phyloP scores from a whole-genome alignment of 2,329 filamentous ascomycete species.

The Aspergillus viridinutans region DNA sequence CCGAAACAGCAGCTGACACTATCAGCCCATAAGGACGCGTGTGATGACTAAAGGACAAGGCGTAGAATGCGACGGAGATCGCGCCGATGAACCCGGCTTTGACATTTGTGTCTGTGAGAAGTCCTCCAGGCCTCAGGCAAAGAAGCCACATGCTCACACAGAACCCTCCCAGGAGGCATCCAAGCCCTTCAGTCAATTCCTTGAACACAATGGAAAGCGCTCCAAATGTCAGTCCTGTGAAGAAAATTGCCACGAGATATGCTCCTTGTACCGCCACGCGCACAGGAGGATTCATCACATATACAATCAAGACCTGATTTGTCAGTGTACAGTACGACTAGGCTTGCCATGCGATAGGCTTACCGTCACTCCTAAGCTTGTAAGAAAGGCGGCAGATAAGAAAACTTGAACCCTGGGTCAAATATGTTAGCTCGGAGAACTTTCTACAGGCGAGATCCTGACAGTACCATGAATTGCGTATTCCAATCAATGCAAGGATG shows the following conservation, averaged over 20 bases:
- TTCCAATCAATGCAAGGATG: conserved; percentile 70
- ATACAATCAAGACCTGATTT: conserved; percentile 66
- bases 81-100: conserved; percentile 72
- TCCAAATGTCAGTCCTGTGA: conserved; percentile 71
- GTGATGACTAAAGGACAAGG: conserved; percentile 71
- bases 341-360: conserved; percentile 11
- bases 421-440: neutral
- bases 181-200: conserved; percentile 79
- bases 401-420: conserved; percentile 64
- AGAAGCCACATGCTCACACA: conserved; percentile 88
- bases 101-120: conserved; percentile 59
- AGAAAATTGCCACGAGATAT: conserved; percentile 72
- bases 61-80: conserved; percentile 65
- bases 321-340: neutral
- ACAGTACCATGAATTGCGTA: conserved; percentile 66
- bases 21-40: conserved; percentile 78
- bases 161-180: conserved; percentile 82
- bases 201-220: conserved; percentile 71
- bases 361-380: conserved; percentile 66
- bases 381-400: conserved; percentile 71
- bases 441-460: neutral
- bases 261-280: conserved; percentile 74
- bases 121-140: conserved; percentile 68
- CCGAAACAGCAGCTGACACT: conserved; percentile 70
- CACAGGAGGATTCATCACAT: conserved; percentile 79